Conservation (phyloP, 116 monocot genomes). For the Iris pallida region DNA sequence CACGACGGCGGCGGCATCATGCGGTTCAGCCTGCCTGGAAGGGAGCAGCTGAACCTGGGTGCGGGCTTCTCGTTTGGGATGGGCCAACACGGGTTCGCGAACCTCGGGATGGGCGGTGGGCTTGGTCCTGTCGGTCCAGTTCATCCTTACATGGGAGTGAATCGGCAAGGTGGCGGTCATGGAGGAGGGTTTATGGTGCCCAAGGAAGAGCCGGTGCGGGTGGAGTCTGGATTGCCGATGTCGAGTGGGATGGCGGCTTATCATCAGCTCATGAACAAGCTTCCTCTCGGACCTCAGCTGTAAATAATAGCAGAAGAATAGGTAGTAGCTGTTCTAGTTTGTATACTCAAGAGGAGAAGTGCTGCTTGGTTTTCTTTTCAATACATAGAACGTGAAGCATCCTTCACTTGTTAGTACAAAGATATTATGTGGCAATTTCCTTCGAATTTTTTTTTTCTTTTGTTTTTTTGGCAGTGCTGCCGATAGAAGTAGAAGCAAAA, state of each 20-base stretch:
- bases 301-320: not conserved
- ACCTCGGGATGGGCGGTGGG: slow-evolving; percentile 19
- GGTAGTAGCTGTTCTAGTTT: not conserved
- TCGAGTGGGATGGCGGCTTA: slow-evolving; percentile 23
- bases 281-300: slow-evolving; percentile 15
- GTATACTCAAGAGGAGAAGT: not conserved
- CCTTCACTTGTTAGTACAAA: not conserved
- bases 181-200: slow-evolving; percentile 34
- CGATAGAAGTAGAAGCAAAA: too few species aligned
- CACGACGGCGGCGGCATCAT: slow-evolving; percentile 23
- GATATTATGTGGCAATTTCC: not conserved
- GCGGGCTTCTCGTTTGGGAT: slow-evolving; percentile 39
- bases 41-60: slow-evolving; percentile 14
- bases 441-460: too few species aligned
- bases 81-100: slow-evolving; percentile 32
- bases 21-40: slow-evolving; percentile 20
- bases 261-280: slow-evolving; percentile 37
- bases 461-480: too few species aligned
- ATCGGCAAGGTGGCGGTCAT: not conserved
- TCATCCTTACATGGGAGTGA: slow-evolving; percentile 21
- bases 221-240: slow-evolving; percentile 14
- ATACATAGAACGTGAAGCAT: not conserved
- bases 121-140: slow-evolving; percentile 13
- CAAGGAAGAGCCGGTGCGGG: slow-evolving; percentile 24
- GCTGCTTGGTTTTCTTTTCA: not conserved